phyloP scores from a whole-genome alignment of 768 basidiomycete species.

The Amanita muscaria region DNA sequence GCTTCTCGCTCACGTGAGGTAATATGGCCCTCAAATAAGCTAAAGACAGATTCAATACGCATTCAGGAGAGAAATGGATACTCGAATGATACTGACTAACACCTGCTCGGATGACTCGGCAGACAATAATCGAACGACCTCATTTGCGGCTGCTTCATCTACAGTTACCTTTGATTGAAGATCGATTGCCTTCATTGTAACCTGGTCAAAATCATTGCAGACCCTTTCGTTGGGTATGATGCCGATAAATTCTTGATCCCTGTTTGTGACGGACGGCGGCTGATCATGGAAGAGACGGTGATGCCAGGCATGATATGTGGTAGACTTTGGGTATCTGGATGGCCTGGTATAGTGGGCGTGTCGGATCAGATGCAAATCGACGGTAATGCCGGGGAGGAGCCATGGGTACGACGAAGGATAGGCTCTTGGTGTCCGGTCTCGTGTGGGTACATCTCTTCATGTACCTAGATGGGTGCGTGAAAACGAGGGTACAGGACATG shows the following conservation, averaged over 20 bases:
- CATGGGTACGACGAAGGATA: slow-evolving; percentile 34
- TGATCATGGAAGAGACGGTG: slow-evolving; percentile 55
- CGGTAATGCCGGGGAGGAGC: slow-evolving; percentile 21
- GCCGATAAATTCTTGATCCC: slow-evolving; percentile 40
- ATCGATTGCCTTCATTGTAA: slow-evolving; percentile 2
- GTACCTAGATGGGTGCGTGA: no score
- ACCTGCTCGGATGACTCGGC: slow-evolving; percentile 8
- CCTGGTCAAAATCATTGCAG: not conserved
- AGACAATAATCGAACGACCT: slow-evolving; percentile 1
- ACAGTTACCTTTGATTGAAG: not conserved
- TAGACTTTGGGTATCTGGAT: slow-evolving; percentile 64
- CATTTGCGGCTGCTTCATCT: not conserved
- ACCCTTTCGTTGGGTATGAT: no score
- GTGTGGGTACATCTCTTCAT: no score
- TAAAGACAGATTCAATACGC: no score
- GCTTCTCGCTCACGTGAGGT: slow-evolving; percentile 15
- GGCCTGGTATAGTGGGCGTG: slow-evolving; percentile 57
- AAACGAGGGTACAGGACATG: no score
- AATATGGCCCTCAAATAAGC: slow-evolving; percentile 21
- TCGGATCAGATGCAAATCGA: slow-evolving; percentile 48
- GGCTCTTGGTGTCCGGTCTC: slow-evolving; percentile 28
- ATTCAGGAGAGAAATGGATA: slow-evolving; percentile 15
- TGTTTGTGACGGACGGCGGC: slow-evolving; percentile 43
- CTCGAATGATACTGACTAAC: slow-evolving; percentile 10
- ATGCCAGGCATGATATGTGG: slow-evolving; percentile 49